A percentile compares a stretch with the other conserved stretches of the same genome.
phyloP scores from a whole-genome alignment of 192 early-diverging fungal species.

The Obelidium mucronatum region DNA sequence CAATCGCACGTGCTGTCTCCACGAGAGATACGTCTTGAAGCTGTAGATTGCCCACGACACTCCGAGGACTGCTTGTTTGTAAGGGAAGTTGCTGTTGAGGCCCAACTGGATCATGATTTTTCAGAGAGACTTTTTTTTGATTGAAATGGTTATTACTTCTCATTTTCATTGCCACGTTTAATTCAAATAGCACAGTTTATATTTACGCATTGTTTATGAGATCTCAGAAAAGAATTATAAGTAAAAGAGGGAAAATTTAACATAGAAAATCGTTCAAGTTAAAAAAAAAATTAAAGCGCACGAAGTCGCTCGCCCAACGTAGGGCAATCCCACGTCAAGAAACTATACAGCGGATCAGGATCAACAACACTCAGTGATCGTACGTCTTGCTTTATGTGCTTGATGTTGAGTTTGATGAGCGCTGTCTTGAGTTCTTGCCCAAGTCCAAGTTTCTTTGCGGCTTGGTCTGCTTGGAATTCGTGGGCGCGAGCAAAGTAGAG shows the following conservation, averaged over 20 bases:
- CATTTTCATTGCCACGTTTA: no score
- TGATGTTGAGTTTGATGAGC: constrained; percentile 89
- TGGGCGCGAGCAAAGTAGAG: constrained; percentile 84
- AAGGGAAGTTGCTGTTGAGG: not conserved
- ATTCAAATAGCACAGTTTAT: no score
- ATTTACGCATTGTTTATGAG: no score
- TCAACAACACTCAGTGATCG: constrained; percentile 84
- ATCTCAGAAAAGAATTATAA: no score
- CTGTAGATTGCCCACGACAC: not conserved
- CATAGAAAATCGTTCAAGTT: no score
- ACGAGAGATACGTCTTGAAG: not conserved
- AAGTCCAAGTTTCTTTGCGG: constrained; percentile 81
- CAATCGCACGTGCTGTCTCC: constrained; percentile 46
- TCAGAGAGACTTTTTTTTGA: no score
- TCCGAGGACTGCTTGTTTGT: not conserved
- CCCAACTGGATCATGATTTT: not conserved
- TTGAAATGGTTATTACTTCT: no score
- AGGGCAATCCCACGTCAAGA: constrained; percentile 90
- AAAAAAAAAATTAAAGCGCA: no score
- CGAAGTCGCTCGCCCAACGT: constrained; percentile 83
- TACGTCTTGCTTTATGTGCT: no score
- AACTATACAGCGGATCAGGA: constrained; percentile 64
- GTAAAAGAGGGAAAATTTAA: no score
- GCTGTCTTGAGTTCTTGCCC: constrained; percentile 72
- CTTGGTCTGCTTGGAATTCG: constrained; percentile 94